A percentile compares a stretch with the other conserved stretches of the same genome.
Conservation (phyloP, 2,329 filamentous ascomycete species). For the Fusarium poae region DNA sequence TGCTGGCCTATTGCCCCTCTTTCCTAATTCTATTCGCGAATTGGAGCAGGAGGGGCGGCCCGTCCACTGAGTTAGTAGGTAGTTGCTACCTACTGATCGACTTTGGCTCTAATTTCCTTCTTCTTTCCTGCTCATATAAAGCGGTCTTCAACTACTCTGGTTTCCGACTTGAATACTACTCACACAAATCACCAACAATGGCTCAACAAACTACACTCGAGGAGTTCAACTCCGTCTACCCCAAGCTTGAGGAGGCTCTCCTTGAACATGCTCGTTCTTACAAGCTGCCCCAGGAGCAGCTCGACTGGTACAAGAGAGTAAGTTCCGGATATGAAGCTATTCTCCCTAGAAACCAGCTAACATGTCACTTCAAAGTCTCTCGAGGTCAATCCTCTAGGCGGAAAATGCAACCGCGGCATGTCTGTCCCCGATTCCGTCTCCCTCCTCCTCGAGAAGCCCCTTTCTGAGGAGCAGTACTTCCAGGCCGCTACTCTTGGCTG, state of each 20-base stretch:
- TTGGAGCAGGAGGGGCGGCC: conserved; percentile 5
- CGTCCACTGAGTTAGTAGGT: neutral
- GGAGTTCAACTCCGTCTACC: conserved; percentile 92
- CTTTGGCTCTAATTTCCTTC: conserved; percentile 20
- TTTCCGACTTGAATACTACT: neutral
- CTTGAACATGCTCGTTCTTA: conserved; percentile 83
- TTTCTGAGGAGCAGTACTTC: conserved; percentile 88
- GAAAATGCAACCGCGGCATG: conserved; percentile 99
- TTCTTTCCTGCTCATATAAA: conserved; percentile 19
- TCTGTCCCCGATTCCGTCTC: conserved; percentile 93
- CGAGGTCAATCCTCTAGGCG: conserved; percentile 87
- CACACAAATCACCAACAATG: conserved; percentile 58
- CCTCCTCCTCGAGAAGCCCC: conserved; percentile 77
- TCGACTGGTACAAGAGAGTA: conserved; percentile 90
- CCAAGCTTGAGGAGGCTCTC: conserved; percentile 85
- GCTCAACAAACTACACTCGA: conserved; percentile 80
- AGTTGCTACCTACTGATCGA: conserved; percentile 5
- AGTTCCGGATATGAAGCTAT: conserved; percentile 11
- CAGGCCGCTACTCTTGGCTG: conserved; percentile 89
- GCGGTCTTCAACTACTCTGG: conserved; percentile 15
- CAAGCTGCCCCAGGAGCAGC: conserved; percentile 82
- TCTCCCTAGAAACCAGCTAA: neutral
- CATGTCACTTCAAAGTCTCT: conserved; percentile 64
- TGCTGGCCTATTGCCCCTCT: conserved; percentile 42
- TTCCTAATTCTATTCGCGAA: conserved; percentile 39